Evolutionary conservation across 164 flowering plant species (phyloP), one percentile per base, ranked within the genome.

Genomic region (Santalum album): DNA sequence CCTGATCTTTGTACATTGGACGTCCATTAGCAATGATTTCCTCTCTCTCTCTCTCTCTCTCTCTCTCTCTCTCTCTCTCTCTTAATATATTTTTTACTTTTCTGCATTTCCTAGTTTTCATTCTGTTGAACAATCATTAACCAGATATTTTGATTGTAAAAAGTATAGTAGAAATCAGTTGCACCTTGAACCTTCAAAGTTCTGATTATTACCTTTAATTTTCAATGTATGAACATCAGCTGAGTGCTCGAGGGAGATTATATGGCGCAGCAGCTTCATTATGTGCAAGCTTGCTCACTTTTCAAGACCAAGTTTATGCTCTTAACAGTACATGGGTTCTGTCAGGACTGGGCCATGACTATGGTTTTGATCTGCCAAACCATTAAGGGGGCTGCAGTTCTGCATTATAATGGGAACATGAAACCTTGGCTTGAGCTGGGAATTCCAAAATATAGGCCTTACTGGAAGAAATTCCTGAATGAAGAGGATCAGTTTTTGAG

Each of bases 351-450:
- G 96, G 97, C 57, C 81, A 90, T 71, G 77, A 87, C 53, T 81
- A 83, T 51, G 70, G 69, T 3, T 48, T 83, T 32, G 72, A 72
- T 58, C 14, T 25, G n/a, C 6, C 60, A 69, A 55, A 45, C 68
- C 32, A 46, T 87, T 3, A 67, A 55, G 56, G 68, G 61, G 14
- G 83, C 92, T 59, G 82, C 87, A 25, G 87, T 86, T 10, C 65
- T 94, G 74, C 99, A 94, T 70, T 94, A 80, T 62, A 86, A 86
- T 61, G 99, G 99, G 34, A 79, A 82, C 62, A 87, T 80, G 96
- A 94, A 94, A 66, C 99, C 99, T 21, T 94, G 99, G 99, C 88
- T 87, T 25, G 99, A 94, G 57, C 69, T 90, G 56, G 97, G 90
- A 50, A 87, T 92, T 52, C 79, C 85, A 14, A 73, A 64, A 40